Percentiles rank a stretch among this genome's conserved stretches.
Evolutionary conservation across 1,284 basidiomycete genomes (phyloP).

Genomic region (Ustilago esculenta): DNA sequence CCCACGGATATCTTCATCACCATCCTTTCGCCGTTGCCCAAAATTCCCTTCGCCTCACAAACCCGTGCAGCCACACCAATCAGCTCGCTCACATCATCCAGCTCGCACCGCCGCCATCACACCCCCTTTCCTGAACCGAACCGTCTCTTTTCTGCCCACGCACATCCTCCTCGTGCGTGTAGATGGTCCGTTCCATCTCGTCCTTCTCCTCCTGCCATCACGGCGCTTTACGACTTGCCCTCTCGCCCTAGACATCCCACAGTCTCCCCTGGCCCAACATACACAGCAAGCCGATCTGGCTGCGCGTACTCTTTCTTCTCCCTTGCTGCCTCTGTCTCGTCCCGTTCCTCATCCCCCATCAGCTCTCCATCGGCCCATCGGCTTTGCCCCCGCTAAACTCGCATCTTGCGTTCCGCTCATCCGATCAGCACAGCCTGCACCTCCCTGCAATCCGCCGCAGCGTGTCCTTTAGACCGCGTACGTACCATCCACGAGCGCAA

Average conservation of each 20-base stretch:
- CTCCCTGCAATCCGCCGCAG: not conserved
- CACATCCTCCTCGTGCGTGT: slow-evolving; percentile 11
- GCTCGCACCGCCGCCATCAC: too few species aligned
- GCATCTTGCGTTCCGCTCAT: too few species aligned
- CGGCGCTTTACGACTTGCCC: slow-evolving; percentile 1
- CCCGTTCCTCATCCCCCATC: too few species aligned
- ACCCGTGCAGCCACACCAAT: not conserved
- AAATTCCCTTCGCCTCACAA: not conserved
- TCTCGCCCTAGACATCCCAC: not conserved
- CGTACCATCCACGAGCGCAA: not conserved
- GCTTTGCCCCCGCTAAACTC: too few species aligned
- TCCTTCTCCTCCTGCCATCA: slow-evolving; percentile 1
- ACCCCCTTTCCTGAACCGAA: too few species aligned
- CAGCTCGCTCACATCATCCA: not conserved
- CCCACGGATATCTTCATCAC: slow-evolving; percentile 22
- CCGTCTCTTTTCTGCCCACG: not conserved
- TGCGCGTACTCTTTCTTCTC: not conserved
- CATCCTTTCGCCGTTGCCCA: slow-evolving; percentile 4
- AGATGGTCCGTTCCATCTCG: slow-evolving; percentile 13
- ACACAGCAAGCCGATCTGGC: not conserved
- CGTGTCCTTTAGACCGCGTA: not conserved
- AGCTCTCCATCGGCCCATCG: too few species aligned
- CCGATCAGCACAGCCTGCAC: too few species aligned
- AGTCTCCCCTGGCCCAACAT: not conserved
- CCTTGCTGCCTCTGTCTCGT: too few species aligned